Base-by-base conservation (phyloP, 306 rosid species). In the Prunus padus region DNA sequence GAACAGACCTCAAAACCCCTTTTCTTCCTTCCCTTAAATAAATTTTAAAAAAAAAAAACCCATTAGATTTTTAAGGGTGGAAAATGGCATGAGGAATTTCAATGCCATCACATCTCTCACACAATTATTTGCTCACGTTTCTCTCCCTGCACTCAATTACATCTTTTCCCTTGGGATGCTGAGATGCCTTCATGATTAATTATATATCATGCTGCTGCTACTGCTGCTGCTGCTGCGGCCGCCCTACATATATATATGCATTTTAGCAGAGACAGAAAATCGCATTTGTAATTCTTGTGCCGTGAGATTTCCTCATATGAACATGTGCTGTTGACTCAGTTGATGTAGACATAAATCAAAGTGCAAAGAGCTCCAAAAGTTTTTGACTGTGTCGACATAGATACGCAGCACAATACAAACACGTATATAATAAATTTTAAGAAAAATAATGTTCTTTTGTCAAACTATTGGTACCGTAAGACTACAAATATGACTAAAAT, bases 111-210 rank as follows among this genome's bases (percentile, higher is more conserved):
- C 76, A 46, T 61, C 26, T 33, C 4, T 30, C 57, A 28, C 18
- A 28, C 20, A n/a, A 63, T 74, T 63, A 74, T 74, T 31, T 63
- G 49, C 78, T 47, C 33, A 63, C 31, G 5, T 28, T 45, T 74
- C 70, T 61, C 62, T 62, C 26, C 28, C 52, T 1, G 40, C 3
- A 2, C 64, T 30, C 4, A 61, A 50, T 49, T 26, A 46, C 30
- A 45, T 44, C 10, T 7, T 13, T 33, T 9, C 46, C 46, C 19
- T 61, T 44, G 57, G 19, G 44, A 44, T 5, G 9, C 19, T 5
- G 33, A 19, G 4, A 42, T 40, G 4, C 59, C 47, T 73, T 73
- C 77, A 73, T 46, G 1, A 62, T 55, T 12, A 20, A 47, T 55
- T 5, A 20, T 55, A 54, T 8, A 23, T 31, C 59, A 54, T 9